phyloP scores from a whole-genome alignment of 2,329 filamentous ascomycete genomes.

The Aspergillus pseudoterreus region DNA sequence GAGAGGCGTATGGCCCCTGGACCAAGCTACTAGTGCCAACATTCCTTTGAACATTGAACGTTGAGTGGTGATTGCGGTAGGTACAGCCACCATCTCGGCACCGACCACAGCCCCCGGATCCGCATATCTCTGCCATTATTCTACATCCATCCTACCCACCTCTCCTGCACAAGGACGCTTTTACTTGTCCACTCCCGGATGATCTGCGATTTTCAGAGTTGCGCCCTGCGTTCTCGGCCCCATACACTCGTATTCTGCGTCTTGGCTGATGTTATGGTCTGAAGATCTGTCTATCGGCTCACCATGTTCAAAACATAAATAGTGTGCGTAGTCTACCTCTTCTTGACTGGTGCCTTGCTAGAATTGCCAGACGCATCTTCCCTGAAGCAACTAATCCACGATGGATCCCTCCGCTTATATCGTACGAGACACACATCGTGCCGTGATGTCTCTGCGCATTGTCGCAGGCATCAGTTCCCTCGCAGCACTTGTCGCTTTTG shows the following conservation, averaged over 20 bases:
- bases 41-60: no score
- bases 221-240: background rate
- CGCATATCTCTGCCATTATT: no score
- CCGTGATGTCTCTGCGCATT: constrained; percentile 1
- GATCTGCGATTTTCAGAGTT: no score
- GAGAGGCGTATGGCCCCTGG: no score
- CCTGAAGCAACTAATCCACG: background rate
- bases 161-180: no score
- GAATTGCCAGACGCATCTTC: background rate
- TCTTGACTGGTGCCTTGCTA: background rate
- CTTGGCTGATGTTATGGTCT: background rate
- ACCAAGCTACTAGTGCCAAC: no score
- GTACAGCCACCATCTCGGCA: no score
- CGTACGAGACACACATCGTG: background rate
- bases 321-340: background rate
- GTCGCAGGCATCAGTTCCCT: constrained; percentile 3
- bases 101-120: no score
- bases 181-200: no score
- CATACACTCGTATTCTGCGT: background rate
- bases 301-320: background rate
- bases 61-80: no score
- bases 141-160: no score
- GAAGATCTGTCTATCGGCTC: background rate
- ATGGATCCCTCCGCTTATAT: background rate
- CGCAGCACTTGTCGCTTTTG: constrained; percentile 5